A percentile compares a stretch with the other conserved stretches of the same genome.
phyloP scores from a whole-genome alignment of 2,329 filamentous ascomycete genomes.

The Chaetothyriales sp. region DNA sequence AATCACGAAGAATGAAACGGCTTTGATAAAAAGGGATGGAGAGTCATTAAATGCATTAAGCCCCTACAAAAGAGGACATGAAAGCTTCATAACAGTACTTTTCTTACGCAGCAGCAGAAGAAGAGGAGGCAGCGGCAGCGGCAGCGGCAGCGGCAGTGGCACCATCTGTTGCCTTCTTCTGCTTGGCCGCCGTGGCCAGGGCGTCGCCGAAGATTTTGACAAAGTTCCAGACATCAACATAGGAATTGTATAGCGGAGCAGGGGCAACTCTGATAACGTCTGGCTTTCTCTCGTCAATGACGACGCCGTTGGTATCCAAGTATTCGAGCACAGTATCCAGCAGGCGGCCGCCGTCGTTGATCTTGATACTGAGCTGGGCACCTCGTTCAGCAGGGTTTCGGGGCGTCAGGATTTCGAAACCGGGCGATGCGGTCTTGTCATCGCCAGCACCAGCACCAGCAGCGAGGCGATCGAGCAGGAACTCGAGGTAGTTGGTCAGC shows the following conservation, averaged over 20 bases:
- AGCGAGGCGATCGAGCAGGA: constrained; percentile 35
- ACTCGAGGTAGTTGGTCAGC: constrained; percentile 63
- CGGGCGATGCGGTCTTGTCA: constrained; percentile 14
- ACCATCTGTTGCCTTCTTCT: neutral
- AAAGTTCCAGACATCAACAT: constrained; percentile 55
- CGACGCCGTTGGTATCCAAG: constrained; percentile 53
- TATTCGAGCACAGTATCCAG: constrained; percentile 51
- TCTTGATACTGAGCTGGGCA: constrained; percentile 61
- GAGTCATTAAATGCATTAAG: too few relatives aligned
- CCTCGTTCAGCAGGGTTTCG: constrained; percentile 52
- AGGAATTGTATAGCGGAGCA: constrained; percentile 69
- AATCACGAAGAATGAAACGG: too few relatives aligned
- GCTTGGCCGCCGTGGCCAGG: neutral
- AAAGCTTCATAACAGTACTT: too few relatives aligned
- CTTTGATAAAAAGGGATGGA: too few relatives aligned
- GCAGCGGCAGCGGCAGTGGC: too few relatives aligned
- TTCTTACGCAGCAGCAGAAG: too few relatives aligned
- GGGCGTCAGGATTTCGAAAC: constrained; percentile 55
- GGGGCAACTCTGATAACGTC: constrained; percentile 75
- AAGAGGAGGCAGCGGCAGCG: too few relatives aligned
- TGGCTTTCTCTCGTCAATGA: constrained; percentile 72
- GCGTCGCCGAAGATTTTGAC: constrained; percentile 9
- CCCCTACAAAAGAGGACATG: too few relatives aligned
- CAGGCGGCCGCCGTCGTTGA: constrained; percentile 41
- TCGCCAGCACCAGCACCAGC: neutral